Conservation (phyloP, 2,329 filamentous ascomycete species). For the Penicillium psychrosexuale region DNA sequence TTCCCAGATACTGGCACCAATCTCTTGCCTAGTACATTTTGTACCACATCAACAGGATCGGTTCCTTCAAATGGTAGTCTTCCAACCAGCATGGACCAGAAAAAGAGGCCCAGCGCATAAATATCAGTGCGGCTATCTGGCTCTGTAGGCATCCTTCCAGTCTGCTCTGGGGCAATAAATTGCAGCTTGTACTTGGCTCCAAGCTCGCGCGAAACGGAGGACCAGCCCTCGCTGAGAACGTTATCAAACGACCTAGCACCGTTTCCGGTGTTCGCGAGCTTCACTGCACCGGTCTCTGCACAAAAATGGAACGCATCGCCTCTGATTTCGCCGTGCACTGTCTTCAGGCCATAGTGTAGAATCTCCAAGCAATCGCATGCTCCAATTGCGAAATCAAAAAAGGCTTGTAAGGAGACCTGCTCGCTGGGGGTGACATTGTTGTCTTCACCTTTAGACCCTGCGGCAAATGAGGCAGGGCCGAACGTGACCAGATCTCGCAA, state of each 20-base stretch:
- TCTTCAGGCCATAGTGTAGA: conserved; percentile 81
- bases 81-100: conserved; percentile 81
- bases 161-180: conserved; percentile 93
- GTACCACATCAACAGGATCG: conserved; percentile 83
- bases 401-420: conserved; percentile 68
- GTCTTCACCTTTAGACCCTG: conserved; percentile 47
- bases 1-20: conserved; percentile 73
- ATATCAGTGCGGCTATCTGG: conserved; percentile 91
- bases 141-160: conserved; percentile 85
- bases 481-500: conserved; percentile 69
- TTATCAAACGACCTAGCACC: conserved; percentile 87
- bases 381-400: conserved; percentile 88
- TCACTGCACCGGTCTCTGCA: conserved; percentile 65
- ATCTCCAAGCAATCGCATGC: conserved; percentile 82
- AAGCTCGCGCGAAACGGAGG: conserved; percentile 72
- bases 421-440: conserved; percentile 52
- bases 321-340: conserved; percentile 86
- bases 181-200: conserved; percentile 86
- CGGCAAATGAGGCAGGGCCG: conserved; percentile 70
- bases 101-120: conserved; percentile 83
- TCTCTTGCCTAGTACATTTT: conserved; percentile 76
- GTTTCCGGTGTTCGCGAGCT: conserved; percentile 80
- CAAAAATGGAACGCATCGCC: conserved; percentile 90
- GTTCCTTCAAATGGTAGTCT: conserved; percentile 75
- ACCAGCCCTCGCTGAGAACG: conserved; percentile 85